Evolutionary conservation across 75 land plant species (phyloP), one percentile per base, ranked within the genome.

Genomic region (Adiantum capillusveneris): DNA sequence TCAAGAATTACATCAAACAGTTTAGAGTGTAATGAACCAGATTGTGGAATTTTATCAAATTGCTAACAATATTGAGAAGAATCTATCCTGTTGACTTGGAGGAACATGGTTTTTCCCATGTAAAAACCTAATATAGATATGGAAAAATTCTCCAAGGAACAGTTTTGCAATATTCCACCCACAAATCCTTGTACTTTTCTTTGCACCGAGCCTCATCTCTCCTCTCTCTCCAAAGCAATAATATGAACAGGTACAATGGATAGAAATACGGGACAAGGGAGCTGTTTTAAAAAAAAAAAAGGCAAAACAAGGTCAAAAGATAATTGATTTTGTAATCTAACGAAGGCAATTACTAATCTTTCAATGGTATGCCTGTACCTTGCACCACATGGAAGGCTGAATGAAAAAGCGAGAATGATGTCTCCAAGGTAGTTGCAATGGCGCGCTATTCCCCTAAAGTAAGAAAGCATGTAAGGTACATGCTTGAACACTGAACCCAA

Each of bases 391-490:
- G 96, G 96, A 44, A 93, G 72, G 68, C 98, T 93, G 58, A 93
- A 93, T 29, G 96, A 89, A 6, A 93, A 77, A 20, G 98, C 96
- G 44, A 93, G 59, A 66, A 93, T 64, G 63, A 93, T 58, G 59
- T 93, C 98, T 34, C 96, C 98, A 30, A 93, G 83, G 67, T 93
- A 93, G 66, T 93, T 93, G 73, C 96, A 89, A 64, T 93, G 98
- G 60, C 97, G 80, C 55, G 98, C 79, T 25, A 93, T 75, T 48
- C 91, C 98, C 97, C 97, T 92, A 54, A 42, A 58, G 34, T 50
- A 58, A 12, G 5, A 16, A n/a, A n/a, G n/a, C n/a, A n/a, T n/a
- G n/a, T n/a, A n/a, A n/a, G n/a, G n/a, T n/a, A n/a, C n/a, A n/a
- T n/a, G n/a, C n/a, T n/a, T n/a, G n/a, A n/a, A n/a, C n/a, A n/a